phyloP scores from a whole-genome alignment of 306 rosid species.

The Ormosia emarginata region DNA sequence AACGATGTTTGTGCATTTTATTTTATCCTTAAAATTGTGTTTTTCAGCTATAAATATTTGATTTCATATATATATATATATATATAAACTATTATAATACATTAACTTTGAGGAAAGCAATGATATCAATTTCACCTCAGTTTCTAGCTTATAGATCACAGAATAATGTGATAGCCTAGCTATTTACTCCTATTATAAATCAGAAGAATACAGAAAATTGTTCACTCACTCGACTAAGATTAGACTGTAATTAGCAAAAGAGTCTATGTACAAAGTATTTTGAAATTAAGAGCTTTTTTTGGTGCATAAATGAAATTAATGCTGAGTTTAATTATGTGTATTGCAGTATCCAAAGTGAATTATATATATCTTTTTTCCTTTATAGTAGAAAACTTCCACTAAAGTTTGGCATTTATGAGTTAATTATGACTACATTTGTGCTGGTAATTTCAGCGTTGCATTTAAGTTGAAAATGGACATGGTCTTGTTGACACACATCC shows the following conservation, averaged over 20 bases:
- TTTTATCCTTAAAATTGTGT: too few relatives aligned
- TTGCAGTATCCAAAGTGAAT: not conserved
- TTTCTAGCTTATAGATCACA: not conserved
- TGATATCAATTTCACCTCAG: not conserved
- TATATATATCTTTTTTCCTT: not conserved
- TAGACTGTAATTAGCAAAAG: not conserved
- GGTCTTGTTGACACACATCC: not conserved
- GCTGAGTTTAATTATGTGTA: not conserved
- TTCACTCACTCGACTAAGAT: not conserved
- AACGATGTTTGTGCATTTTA: too few relatives aligned
- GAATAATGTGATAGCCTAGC: not conserved
- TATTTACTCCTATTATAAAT: not conserved
- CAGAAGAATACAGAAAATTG: not conserved
- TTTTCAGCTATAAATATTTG: too few relatives aligned
- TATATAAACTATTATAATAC: not conserved
- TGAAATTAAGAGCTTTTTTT: not conserved
- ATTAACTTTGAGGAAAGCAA: not conserved
- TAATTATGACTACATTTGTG: not conserved
- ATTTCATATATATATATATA: too few relatives aligned
- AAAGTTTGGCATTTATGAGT: not conserved
- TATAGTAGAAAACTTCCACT: not conserved
- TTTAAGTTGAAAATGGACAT: not conserved
- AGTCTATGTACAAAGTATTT: not conserved
- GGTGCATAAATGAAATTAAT: slow-evolving; percentile 8
- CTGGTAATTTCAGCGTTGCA: not conserved